Percentiles rank a stretch among this genome's conserved stretches.
phyloP scores from a whole-genome alignment of 306 rosid species.

The Vigna angularis region DNA sequence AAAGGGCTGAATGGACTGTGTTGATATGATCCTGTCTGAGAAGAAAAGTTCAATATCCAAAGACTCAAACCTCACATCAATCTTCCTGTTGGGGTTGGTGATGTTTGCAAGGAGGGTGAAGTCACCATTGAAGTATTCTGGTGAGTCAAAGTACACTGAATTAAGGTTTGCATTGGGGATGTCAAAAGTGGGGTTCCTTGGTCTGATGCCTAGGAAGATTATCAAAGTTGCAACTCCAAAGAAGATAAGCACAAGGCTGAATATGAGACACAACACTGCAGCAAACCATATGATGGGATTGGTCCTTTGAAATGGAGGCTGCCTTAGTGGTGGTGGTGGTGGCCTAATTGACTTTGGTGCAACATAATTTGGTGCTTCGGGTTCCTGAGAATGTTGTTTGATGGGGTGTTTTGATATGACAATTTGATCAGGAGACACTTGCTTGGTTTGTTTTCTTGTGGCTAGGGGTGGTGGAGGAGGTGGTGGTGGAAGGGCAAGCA shows the following conservation, averaged over 20 bases:
- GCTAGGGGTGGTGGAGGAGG: slow-evolving; percentile 40
- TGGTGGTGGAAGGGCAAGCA: slow-evolving; percentile 57
- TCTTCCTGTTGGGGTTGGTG: slow-evolving; percentile 76
- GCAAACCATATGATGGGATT: slow-evolving; percentile 74
- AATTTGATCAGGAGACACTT: slow-evolving; percentile 59
- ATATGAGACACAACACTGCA: slow-evolving; percentile 67
- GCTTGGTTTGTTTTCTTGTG: slow-evolving; percentile 42
- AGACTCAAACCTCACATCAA: slow-evolving; percentile 70
- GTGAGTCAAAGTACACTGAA: slow-evolving; percentile 74
- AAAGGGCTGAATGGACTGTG: slow-evolving; percentile 68
- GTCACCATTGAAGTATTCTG: slow-evolving; percentile 76
- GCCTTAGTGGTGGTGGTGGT: slow-evolving; percentile 43
- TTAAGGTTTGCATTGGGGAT: slow-evolving; percentile 77
- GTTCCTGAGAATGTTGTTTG: slow-evolving; percentile 39
- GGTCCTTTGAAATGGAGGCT: slow-evolving; percentile 58
- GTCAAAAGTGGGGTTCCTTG: slow-evolving; percentile 68
- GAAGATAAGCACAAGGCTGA: slow-evolving; percentile 76
- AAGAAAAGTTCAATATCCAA: slow-evolving; percentile 70
- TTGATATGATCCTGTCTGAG: slow-evolving; percentile 68
- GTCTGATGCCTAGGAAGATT: slow-evolving; percentile 67
- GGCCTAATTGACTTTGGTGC: slow-evolving; percentile 48
- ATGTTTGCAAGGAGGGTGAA: slow-evolving; percentile 73
- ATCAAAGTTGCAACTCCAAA: slow-evolving; percentile 75
- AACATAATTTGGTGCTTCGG: slow-evolving; percentile 33
- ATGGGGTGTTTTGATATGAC: slow-evolving; percentile 54